phyloP scores from a whole-genome alignment of 345 rosid species.

The Odontarrhena argentea region DNA sequence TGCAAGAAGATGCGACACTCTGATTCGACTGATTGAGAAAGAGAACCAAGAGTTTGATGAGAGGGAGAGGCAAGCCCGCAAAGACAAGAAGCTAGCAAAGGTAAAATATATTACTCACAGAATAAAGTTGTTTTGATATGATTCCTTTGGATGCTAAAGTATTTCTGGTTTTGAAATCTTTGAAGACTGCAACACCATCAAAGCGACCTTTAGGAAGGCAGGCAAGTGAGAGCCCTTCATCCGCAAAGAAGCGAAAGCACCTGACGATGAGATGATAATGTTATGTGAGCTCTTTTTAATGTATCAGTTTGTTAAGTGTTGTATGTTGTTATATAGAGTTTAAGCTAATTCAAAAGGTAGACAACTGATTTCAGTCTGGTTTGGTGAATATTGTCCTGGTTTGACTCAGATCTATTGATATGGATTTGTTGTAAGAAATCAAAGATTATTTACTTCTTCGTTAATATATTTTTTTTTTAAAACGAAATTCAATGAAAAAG shows the following conservation, averaged over 20 bases:
- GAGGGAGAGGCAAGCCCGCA: slow-evolving; percentile 96
- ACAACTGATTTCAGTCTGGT: background rate
- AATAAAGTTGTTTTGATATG: slow-evolving; percentile 3
- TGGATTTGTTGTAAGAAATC: background rate
- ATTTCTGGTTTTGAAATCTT: background rate
- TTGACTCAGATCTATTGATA: slow-evolving; percentile 8
- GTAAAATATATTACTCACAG: slow-evolving; percentile 33
- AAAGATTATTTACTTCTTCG: no score
- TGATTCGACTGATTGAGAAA: slow-evolving; percentile 93
- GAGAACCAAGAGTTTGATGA: slow-evolving; percentile 98
- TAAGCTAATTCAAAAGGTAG: slow-evolving; percentile 9
- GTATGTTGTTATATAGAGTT: slow-evolving; percentile 12
- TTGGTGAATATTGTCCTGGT: slow-evolving; percentile 24
- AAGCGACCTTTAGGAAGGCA: slow-evolving; percentile 71
- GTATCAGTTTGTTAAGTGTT: background rate
- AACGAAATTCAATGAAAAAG: no score
- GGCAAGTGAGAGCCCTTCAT: slow-evolving; percentile 70
- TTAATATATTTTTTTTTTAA: no score
- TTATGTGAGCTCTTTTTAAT: slow-evolving; percentile 49
- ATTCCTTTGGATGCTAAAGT: slow-evolving; percentile 1
- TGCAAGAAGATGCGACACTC: slow-evolving; percentile 94
- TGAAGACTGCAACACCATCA: slow-evolving; percentile 64
- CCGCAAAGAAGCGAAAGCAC: slow-evolving; percentile 75
- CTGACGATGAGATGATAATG: slow-evolving; percentile 66
- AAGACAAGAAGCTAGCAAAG: slow-evolving; percentile 99